Evolutionary conservation across 768 basidiomycete genomes (phyloP).

Genomic region (Infundibulicybe gibba): DNA sequence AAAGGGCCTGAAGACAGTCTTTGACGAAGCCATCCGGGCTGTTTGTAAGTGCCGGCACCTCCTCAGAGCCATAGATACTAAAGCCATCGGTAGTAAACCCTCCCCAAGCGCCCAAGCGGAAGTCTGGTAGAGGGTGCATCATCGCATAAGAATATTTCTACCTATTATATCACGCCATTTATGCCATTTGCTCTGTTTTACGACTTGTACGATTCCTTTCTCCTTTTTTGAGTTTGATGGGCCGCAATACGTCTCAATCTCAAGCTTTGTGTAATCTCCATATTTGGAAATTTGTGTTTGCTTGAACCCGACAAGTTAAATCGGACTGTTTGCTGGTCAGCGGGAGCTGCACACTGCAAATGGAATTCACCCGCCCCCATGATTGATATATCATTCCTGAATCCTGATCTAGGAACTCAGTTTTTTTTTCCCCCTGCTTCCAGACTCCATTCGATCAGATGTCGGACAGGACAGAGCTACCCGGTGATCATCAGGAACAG

Average conservation of each 20-base stretch:
- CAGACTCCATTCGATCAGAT: conserved; percentile 3
- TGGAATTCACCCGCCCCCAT: no score
- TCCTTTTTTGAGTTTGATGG: conserved; percentile 25
- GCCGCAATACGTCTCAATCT: no score
- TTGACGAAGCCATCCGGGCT: conserved; percentile 97
- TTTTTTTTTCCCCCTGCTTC: no score
- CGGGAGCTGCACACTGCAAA: no score
- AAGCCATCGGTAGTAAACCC: conserved; percentile 60
- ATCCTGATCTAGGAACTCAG: no score
- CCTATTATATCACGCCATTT: conserved; percentile 59
- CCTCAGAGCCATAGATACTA: background rate
- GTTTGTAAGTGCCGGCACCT: conserved; percentile 63
- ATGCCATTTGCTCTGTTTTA: conserved; percentile 65
- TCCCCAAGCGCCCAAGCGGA: conserved; percentile 56
- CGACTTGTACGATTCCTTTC: conserved; percentile 58
- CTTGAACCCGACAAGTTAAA: no score
- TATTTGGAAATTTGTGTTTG: no score
- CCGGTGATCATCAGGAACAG: conserved; percentile 14
- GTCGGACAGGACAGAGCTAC: background rate
- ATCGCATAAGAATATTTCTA: conserved; percentile 53
- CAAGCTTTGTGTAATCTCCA: no score
- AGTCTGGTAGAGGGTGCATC: conserved; percentile 54
- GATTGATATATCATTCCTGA: no score
- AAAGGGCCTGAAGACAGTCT: conserved; percentile 98
- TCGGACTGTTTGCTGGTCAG: no score